Percentiles rank a stretch among this genome's conserved stretches.
Conservation (phyloP, 2,329 filamentous ascomycete species). For the Moelleriella libera region DNA sequence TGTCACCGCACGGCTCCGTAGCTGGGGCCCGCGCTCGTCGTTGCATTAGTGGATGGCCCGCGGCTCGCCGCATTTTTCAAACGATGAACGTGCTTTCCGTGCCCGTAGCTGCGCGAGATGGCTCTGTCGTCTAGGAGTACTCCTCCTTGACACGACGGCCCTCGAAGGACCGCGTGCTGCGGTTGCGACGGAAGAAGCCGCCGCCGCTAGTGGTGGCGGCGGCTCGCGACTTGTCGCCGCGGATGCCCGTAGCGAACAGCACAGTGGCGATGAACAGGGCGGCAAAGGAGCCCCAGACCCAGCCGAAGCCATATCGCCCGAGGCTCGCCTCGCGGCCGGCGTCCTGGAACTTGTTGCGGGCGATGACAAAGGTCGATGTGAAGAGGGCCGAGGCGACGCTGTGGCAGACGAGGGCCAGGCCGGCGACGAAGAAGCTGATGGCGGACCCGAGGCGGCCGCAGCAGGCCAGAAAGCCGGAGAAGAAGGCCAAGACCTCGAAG, state of each 20-base stretch:
- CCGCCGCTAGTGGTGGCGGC: conserved; percentile 13
- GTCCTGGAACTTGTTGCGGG: conserved; percentile 48
- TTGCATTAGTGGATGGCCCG: too few relatives aligned
- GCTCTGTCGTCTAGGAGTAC: conserved; percentile 33
- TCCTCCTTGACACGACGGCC: conserved; percentile 56
- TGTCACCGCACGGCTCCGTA: too few relatives aligned
- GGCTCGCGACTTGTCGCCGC: conserved; percentile 27
- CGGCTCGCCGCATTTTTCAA: too few relatives aligned
- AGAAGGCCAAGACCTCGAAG: conserved; percentile 56
- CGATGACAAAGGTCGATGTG: conserved; percentile 60
- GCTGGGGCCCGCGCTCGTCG: too few relatives aligned
- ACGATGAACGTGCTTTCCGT: too few relatives aligned
- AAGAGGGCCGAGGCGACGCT: conserved; percentile 54
- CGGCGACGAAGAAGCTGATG: conserved; percentile 43
- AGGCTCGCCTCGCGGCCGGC: conserved; percentile 43
- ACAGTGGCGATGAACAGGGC: conserved; percentile 51
- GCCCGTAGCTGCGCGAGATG: too few relatives aligned
- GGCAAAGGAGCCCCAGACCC: conserved; percentile 60
- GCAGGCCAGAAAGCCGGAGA: conserved; percentile 54
- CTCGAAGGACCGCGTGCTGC: conserved; percentile 22
- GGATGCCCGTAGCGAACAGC: conserved; percentile 51
- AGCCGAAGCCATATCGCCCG: conserved; percentile 58
- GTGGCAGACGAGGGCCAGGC: conserved; percentile 55
- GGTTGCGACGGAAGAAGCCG: conserved; percentile 13
- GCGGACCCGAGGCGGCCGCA: conserved; percentile 58